Base-by-base conservation (phyloP, 1,284 basidiomycete genomes). In the Cutaneotrichosporon spelunceum region DNA sequence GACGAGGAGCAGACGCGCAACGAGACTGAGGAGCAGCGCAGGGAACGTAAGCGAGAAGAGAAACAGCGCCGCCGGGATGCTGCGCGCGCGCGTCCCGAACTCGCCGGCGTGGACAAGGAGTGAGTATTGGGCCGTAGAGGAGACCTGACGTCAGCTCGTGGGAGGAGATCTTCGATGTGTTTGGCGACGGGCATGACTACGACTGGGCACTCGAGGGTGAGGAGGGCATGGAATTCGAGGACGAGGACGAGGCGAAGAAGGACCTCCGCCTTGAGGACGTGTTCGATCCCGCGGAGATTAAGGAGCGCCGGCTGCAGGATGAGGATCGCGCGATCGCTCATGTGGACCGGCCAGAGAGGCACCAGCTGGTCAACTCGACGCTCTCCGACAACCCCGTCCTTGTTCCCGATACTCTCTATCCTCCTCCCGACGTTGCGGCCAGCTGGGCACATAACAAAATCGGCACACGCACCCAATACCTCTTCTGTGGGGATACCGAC, bases 271-370 rank as follows among this genome's bases (percentile, higher is more conserved):
- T 94, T 71, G 87, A 90, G 72, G 95, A 98, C 78, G 93, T 99
- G 65, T 99, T 99, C 70, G 96, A 99, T 76, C 96, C 96, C 0
- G 91, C 93, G 8, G 93, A 98, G 82, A 98, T 99, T 73, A 87
- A 87, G 66, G 90, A 88, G 64, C 86, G 91, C 56, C 84, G 94
- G 81, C 81, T 99, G 49, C 97, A 93, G 4, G 92, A 95, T 67
- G 93, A 93, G 65, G 96, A 99, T 77, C 91, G 96, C 72, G 83
- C 93, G 57, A 93, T 98, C 69, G 89, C 93, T 59, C 86, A 84
- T 23, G 86, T 87, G 73, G 96, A 99, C 79, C 87, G 92, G 48
- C 96, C 96, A 0, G 96, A 99, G 78, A 89, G 96, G 53, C 93
- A 97, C 86, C 96, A 99, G 78, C 85, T 99, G 29, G 86, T 88